phyloP scores from a whole-genome alignment of 2,329 filamentous ascomycete genomes.

The Alternaria infectoria region DNA sequence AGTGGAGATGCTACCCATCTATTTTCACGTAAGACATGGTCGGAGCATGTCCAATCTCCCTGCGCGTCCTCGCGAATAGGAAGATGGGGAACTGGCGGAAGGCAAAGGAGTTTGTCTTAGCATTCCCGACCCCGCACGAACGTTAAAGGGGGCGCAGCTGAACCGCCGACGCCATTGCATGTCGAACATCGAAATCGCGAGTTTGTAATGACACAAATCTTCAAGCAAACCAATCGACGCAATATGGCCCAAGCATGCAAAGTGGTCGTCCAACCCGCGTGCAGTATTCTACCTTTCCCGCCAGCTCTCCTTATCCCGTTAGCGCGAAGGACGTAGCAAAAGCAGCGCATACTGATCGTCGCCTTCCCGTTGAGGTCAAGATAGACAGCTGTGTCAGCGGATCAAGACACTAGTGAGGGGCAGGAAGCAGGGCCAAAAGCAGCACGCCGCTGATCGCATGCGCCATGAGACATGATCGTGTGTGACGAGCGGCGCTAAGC shows the following conservation, averaged over 20 bases:
- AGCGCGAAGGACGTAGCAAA: background rate
- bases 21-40: background rate
- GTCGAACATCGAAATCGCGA: background rate
- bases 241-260: background rate
- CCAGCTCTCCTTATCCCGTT: background rate
- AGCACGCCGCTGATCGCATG: constrained; percentile 2
- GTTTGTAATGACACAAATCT: background rate
- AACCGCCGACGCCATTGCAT: background rate
- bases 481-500: background rate
- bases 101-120: background rate
- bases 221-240: background rate
- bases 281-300: background rate
- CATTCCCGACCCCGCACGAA: background rate
- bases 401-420: background rate
- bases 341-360: constrained; percentile 3
- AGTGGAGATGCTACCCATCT: background rate
- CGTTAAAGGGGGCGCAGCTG: background rate
- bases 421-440: background rate
- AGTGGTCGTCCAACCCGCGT: background rate
- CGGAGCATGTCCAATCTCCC: background rate
- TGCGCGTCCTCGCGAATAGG: background rate
- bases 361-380: constrained; percentile 3
- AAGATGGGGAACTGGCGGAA: background rate
- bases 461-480: background rate
- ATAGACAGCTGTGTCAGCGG: constrained; percentile 1